phyloP scores from a whole-genome alignment of 106 monocot species.

The Amphibolis antarctica region DNA sequence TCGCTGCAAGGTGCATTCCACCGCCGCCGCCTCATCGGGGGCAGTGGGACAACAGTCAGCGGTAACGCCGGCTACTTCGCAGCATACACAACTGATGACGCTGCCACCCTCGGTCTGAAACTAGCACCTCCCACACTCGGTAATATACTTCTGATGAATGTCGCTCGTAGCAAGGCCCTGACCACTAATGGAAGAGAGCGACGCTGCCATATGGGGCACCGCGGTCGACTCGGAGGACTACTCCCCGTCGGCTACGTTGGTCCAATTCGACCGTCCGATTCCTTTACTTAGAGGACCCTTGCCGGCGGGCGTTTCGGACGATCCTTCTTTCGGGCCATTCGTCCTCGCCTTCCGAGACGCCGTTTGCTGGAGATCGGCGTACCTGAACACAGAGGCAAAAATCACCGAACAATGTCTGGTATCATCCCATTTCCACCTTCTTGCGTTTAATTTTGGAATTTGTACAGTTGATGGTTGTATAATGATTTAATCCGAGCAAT shows the following conservation, averaged over 20 bases:
- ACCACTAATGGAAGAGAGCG: not conserved
- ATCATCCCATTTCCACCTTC: not conserved
- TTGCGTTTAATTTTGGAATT: not conserved
- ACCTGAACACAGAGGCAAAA: slow-evolving; percentile 40
- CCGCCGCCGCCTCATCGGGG: no score
- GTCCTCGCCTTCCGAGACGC: slow-evolving; percentile 67
- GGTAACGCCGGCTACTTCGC: no score
- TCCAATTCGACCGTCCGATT: slow-evolving; percentile 56
- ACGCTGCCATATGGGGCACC: not conserved
- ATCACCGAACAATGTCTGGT: slow-evolving; percentile 75
- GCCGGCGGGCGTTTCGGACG: slow-evolving; percentile 28
- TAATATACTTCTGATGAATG: no score
- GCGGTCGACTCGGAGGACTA: slow-evolving; percentile 24
- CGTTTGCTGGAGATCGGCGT: slow-evolving; percentile 45
- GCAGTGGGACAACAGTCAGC: no score
- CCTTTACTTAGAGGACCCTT: slow-evolving; percentile 59
- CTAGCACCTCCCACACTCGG: no score
- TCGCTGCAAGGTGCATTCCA: no score
- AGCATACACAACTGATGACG: no score
- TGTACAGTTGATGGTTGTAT: not conserved
- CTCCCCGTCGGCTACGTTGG: slow-evolving; percentile 54
- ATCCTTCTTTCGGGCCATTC: slow-evolving; percentile 39
- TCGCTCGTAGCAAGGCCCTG: no score
- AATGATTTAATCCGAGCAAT: not conserved
- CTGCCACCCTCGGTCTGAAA: no score